Percentiles rank a stretch among this genome's conserved stretches.
Evolutionary conservation across 2,329 filamentous ascomycete species (phyloP).

Genomic region (Coniochaeta hoffmannii): DNA sequence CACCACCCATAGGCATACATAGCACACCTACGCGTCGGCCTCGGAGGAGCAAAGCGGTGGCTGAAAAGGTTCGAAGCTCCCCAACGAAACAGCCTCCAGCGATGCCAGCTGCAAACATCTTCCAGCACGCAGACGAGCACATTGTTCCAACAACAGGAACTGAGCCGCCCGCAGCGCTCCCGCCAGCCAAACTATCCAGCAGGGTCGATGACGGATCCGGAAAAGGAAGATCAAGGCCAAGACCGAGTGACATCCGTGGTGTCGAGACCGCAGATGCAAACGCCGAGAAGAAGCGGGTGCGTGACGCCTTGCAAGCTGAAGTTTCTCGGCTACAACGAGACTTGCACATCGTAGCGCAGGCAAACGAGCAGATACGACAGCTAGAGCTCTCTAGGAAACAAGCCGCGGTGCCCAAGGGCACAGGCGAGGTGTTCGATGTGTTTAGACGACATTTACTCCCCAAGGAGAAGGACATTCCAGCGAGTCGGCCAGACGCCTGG

Average conservation of each 20-base stretch:
- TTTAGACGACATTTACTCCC: conserved; percentile 34
- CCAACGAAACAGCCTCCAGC: conserved; percentile 37
- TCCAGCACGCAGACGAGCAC: neutral
- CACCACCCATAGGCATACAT: conserved; percentile 52
- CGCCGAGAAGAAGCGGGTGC: conserved; percentile 41
- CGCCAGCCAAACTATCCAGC: conserved; percentile 7
- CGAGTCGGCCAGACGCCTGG: conserved; percentile 20
- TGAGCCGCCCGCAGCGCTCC: conserved; percentile 8
- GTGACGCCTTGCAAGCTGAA: conserved; percentile 47
- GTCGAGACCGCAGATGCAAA: conserved; percentile 33
- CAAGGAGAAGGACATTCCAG: conserved; percentile 16
- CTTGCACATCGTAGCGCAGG: conserved; percentile 46
- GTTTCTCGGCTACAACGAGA: conserved; percentile 51
- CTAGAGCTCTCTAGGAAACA: conserved; percentile 24
- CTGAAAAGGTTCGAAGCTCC: conserved; percentile 35
- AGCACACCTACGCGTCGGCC: conserved; percentile 46
- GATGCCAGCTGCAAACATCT: neutral
- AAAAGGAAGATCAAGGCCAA: conserved; percentile 3
- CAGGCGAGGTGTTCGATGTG: conserved; percentile 30
- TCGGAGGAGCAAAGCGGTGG: conserved; percentile 31
- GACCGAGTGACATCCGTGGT: conserved; percentile 23
- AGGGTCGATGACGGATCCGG: neutral
- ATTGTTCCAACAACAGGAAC: conserved; percentile 12
- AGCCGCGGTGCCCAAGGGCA: conserved; percentile 17
- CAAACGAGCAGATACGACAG: conserved; percentile 47